phyloP scores from a whole-genome alignment of 129 eudicot genomes.

The Flaveria bidentis region DNA sequence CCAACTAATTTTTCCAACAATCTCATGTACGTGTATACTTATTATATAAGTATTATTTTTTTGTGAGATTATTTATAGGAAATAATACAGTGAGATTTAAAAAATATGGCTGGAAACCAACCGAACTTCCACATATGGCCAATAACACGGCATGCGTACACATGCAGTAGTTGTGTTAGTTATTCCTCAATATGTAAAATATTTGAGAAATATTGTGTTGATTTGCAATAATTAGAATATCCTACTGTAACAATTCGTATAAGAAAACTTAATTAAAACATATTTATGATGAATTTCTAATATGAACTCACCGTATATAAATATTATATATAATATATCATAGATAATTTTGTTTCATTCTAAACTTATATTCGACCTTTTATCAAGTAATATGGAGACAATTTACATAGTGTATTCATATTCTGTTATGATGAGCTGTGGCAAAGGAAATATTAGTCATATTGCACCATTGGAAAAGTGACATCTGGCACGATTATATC shows the following conservation, averaged over 20 bases:
- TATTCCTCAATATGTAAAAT: slow-evolving; percentile 22
- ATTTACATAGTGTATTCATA: background rate
- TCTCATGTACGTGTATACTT: background rate
- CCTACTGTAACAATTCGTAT: background rate
- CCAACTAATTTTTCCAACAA: background rate
- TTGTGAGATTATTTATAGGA: background rate
- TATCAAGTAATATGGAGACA: background rate
- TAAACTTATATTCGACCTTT: background rate
- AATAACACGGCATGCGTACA: slow-evolving; percentile 35
- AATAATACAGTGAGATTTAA: background rate
- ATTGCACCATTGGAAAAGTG: slow-evolving; percentile 26
- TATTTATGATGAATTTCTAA: background rate
- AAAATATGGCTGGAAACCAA: slow-evolving; percentile 21
- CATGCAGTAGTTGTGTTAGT: slow-evolving; percentile 30
- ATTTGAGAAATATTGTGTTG: slow-evolving; percentile 1
- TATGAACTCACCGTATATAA: background rate
- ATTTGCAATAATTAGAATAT: background rate
- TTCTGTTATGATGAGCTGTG: background rate
- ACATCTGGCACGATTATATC: slow-evolving; percentile 8
- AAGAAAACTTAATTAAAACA: background rate
- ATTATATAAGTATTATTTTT: slow-evolving; percentile 3
- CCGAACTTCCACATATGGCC: slow-evolving; percentile 13
- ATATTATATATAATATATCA: background rate
- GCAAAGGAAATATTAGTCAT: background rate
- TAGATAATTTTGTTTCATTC: background rate